Percentiles rank a stretch among this genome's conserved stretches.
phyloP scores from a whole-genome alignment of 257 asterid species.

The Capsicum rhomboideum region DNA sequence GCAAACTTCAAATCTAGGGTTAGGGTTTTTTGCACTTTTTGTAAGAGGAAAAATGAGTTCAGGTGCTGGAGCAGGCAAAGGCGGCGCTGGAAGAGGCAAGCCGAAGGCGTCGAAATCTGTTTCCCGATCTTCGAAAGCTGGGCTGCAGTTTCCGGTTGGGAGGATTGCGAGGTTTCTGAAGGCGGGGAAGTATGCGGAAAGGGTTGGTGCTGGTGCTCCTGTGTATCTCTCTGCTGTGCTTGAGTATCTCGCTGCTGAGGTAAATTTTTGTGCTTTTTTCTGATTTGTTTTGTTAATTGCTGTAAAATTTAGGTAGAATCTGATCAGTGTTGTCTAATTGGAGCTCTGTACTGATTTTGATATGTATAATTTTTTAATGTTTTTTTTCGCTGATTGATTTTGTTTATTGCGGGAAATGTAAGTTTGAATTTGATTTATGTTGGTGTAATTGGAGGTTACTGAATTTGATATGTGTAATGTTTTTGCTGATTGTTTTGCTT shows the following conservation, averaged over 20 bases:
- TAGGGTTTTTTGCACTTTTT: neutral
- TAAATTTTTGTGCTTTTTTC: neutral
- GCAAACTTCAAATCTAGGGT: neutral
- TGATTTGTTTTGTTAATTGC: neutral
- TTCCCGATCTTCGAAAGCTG: constrained; percentile 12
- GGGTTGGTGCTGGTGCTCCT: constrained; percentile 15
- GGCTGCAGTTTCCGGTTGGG: constrained; percentile 11
- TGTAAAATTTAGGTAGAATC: neutral
- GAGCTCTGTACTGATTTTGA: neutral
- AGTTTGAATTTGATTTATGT: no score
- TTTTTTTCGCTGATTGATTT: no score
- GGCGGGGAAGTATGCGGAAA: constrained; percentile 9
- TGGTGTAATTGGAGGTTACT: no score
- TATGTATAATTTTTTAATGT: neutral
- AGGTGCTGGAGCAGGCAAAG: constrained; percentile 6
- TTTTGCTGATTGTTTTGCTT: no score
- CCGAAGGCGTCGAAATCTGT: constrained; percentile 8
- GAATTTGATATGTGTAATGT: no score
- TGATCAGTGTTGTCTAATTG: no score
- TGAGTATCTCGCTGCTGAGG: constrained; percentile 16
- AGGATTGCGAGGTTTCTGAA: constrained; percentile 8
- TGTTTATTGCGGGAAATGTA: no score
- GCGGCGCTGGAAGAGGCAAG: constrained; percentile 13
- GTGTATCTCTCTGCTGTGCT: constrained; percentile 10
- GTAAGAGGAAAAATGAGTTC: neutral